Conservation (phyloP, 1,139 yeast genomes). For the Hyphopichia wangnamkhiaoensis region DNA sequence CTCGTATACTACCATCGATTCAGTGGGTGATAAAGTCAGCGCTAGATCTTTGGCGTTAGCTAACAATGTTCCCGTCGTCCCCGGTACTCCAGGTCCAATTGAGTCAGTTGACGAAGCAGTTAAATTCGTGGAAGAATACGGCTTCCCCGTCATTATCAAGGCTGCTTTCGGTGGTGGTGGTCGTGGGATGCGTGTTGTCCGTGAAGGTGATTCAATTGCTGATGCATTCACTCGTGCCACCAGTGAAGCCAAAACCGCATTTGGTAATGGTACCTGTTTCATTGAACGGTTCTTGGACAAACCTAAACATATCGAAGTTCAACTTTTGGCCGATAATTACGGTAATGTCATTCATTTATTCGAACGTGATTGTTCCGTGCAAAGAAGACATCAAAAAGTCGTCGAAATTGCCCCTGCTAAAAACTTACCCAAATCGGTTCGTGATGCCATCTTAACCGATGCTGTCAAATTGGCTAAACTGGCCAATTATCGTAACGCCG, state of each 20-base stretch:
- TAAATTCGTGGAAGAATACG: constrained; percentile 76
- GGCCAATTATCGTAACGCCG: constrained; percentile 94
- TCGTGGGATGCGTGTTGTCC: constrained; percentile 98
- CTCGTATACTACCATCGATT: constrained; percentile 79
- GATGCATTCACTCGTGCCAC: constrained; percentile 95
- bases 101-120: constrained; percentile 75
- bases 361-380: constrained; percentile 99
- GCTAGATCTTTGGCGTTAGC: constrained; percentile 85
- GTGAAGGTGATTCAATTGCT: constrained; percentile 90
- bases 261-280: constrained; percentile 98
- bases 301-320: constrained; percentile 98
- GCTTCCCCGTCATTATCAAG: constrained; percentile 95
- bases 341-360: constrained; percentile 95
- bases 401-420: constrained; percentile 99
- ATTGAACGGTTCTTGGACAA: constrained; percentile 92
- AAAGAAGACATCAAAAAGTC: constrained; percentile 98
- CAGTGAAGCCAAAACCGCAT: constrained; percentile 91
- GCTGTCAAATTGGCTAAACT: constrained; percentile 89
- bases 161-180: constrained; percentile 99
- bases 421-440: constrained; percentile 74
- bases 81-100: constrained; percentile 98
- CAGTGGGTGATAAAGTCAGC: constrained; percentile 97
- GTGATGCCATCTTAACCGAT: constrained; percentile 90
- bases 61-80: constrained; percentile 90
- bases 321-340: constrained; percentile 86